Percentiles rank a stretch among this genome's conserved stretches.
Evolutionary conservation across 208 protist species (phyloP).

Genomic region (Histomonas meleagridis): DNA sequence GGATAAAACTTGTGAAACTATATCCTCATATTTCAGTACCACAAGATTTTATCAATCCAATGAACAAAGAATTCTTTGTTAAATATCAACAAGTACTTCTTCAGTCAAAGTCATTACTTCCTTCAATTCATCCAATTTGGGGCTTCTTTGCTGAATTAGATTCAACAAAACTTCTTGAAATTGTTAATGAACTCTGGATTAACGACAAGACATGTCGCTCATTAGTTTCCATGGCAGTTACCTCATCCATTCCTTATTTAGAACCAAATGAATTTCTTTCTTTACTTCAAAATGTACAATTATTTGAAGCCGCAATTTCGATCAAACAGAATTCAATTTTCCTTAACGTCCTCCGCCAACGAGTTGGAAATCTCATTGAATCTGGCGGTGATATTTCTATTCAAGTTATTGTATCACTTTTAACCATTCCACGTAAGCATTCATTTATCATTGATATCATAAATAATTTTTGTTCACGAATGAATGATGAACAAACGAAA

Average conservation of each 20-base stretch:
- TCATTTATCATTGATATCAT: neutral
- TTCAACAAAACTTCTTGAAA: neutral
- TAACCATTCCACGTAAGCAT: neutral
- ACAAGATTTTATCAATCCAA: neutral
- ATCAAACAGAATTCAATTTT: neutral
- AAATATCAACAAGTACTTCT: neutral
- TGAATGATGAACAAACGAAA: neutral
- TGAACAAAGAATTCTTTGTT: neutral
- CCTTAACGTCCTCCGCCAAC: neutral
- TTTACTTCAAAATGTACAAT: neutral
- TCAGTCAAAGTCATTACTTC: neutral
- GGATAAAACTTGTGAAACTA: neutral
- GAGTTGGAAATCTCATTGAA: neutral
- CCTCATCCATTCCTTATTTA: neutral
- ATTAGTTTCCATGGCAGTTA: neutral
- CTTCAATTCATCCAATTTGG: conserved; percentile 25
- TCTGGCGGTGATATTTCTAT: neutral
- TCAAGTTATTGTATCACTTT: neutral
- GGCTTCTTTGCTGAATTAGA: neutral
- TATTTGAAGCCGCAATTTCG: neutral
- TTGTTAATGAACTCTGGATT: neutral
- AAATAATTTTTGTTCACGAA: neutral
- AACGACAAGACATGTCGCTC: neutral
- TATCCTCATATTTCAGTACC: neutral
- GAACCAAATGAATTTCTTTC: neutral